These are phyloP conservation scores for Hypholoma sublateritium DNA, from an alignment of 768 basidiomycete genomes.

Conservation along the genomic window DNA sequence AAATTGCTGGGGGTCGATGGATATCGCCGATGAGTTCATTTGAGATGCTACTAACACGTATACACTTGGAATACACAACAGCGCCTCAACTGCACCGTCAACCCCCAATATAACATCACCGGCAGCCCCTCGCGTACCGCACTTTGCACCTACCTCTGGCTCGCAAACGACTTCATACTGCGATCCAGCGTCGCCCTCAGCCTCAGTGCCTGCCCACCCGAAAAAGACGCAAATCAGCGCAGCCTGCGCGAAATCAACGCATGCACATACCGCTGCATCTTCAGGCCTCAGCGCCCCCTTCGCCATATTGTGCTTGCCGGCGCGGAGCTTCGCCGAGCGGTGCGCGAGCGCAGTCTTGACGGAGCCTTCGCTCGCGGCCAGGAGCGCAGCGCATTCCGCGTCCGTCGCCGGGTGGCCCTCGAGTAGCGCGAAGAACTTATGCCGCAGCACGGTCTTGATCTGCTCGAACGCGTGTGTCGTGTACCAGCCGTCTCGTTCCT, in stretches of 20 bases:
- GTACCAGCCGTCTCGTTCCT: conserved; percentile 93
- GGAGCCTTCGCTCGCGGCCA: conserved; percentile 42
- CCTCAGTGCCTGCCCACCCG: conserved; percentile 56
- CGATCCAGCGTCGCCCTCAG: conserved; percentile 65
- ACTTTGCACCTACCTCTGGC: conserved; percentile 14
- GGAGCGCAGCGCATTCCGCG: conserved; percentile 69
- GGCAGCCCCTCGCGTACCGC: too few species aligned
- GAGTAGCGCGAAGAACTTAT: conserved; percentile 81
- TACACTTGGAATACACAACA: too few species aligned
- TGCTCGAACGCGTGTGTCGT: conserved; percentile 71
- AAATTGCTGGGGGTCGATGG: too few species aligned
- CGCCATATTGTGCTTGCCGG: conserved; percentile 86
- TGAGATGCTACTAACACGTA: too few species aligned
- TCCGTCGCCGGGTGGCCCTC: conserved; percentile 72
- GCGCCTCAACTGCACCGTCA: too few species aligned
- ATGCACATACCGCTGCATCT: conserved; percentile 71
- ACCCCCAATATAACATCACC: too few species aligned
- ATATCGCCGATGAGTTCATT: too few species aligned
- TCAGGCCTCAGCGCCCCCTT: conserved; percentile 82
- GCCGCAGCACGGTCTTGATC: conserved; percentile 81
- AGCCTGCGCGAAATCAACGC: not conserved
- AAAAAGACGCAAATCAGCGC: not conserved
- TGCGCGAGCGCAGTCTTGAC: conserved; percentile 37
- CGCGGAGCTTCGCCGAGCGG: conserved; percentile 52
- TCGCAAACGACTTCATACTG: conserved; percentile 40